phyloP scores from a whole-genome alignment of 441 rosid genomes.

The Euphorbia schlechtendalii region DNA sequence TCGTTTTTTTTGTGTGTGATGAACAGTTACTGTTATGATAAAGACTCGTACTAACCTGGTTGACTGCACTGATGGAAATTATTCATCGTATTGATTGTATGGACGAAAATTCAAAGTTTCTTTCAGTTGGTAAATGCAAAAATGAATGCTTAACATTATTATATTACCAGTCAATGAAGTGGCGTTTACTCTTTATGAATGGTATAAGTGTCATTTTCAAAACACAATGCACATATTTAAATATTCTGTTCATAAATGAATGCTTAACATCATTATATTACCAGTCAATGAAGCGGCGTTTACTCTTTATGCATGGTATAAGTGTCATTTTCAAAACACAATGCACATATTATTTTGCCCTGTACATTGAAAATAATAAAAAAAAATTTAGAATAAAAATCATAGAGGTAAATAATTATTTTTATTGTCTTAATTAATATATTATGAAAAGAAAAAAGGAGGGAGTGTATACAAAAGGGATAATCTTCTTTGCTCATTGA shows the following conservation, averaged over 20 bases:
- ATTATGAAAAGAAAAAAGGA: too few species aligned
- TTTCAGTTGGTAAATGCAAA: not conserved
- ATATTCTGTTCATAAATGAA: too few species aligned
- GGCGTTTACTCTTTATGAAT: not conserved
- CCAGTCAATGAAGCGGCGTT: not conserved
- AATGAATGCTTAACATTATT: not conserved
- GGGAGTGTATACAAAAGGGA: not conserved
- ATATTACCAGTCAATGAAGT: not conserved
- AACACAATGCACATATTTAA: too few species aligned
- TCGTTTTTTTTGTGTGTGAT: not conserved
- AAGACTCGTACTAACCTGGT: not conserved
- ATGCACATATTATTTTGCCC: too few species aligned
- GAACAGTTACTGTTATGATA: not conserved
- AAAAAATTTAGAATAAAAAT: too few species aligned
- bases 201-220: too few species aligned
- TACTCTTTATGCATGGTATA: too few species aligned
- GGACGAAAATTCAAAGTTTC: slow-evolving; percentile 5
- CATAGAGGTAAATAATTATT: too few species aligned
- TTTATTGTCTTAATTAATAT: too few species aligned
- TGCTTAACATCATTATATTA: not conserved
- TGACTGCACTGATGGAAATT: not conserved
- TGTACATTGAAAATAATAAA: too few species aligned
- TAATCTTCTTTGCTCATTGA: not conserved
- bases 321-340: too few species aligned
- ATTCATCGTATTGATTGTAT: not conserved